Percentiles rank a stretch among this genome's conserved stretches.
These are phyloP conservation scores for Juncus effusus DNA, from an alignment of 176 grass and related monocot species.

Conservation along the genomic window DNA sequence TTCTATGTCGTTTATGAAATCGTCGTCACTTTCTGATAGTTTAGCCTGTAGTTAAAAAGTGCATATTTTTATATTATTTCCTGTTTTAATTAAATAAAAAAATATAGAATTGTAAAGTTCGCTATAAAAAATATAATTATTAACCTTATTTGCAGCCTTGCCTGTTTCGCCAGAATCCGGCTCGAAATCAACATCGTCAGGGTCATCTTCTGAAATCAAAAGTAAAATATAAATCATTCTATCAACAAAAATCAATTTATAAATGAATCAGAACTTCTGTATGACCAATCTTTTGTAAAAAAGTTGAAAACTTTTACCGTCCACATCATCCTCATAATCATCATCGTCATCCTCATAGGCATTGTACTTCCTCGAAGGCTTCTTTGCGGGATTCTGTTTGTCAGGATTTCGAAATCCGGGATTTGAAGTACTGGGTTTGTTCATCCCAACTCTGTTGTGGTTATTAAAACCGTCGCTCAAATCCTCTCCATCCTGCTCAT, in stretches of 20 bases:
- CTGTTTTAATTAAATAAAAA: conserved; percentile 2
- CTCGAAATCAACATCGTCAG: conserved; percentile 96
- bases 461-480: conserved; percentile 56
- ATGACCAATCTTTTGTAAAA: neutral
- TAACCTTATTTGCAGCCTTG: conserved; percentile 71
- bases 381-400: conserved; percentile 42
- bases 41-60: conserved; percentile 50
- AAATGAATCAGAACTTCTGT: neutral
- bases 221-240: conserved; percentile 28
- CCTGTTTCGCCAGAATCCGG: conserved; percentile 74
- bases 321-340: conserved; percentile 51
- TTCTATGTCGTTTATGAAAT: conserved; percentile 31
- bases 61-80: neutral
- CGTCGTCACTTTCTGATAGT: conserved; percentile 65
- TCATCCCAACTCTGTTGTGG: conserved; percentile 27
- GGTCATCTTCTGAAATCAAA: conserved; percentile 79
- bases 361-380: conserved; percentile 37
- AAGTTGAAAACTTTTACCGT: conserved; percentile 52
- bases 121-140: conserved; percentile 7
- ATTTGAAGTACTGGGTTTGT: conserved; percentile 39
- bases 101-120: conserved; percentile 16
- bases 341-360: conserved; percentile 63
- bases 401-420: conserved; percentile 42
- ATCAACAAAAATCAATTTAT: conserved; percentile 1
- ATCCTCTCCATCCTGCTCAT: conserved; percentile 86